Evolutionary conservation across 495 filamentous ascomycete genomes (phyloP).

Genomic region (Aspergillus avenaceus): DNA sequence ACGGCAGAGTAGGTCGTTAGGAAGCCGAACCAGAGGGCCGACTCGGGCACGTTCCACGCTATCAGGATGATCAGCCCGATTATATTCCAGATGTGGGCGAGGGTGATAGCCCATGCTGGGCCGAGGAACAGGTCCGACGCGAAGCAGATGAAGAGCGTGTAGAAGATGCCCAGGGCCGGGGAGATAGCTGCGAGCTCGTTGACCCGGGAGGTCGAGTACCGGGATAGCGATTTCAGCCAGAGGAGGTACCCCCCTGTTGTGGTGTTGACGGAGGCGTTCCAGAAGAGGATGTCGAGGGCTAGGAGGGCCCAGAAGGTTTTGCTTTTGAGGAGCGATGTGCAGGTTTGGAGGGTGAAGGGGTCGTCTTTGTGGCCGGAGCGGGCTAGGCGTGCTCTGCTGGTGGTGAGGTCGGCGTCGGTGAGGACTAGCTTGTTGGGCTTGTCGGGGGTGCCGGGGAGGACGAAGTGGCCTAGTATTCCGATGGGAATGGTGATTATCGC

Average conservation of each 20-base stretch:
- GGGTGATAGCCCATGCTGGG: conserved; percentile 40
- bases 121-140: conserved; percentile 44
- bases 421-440: conserved; percentile 40
- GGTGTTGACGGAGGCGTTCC: conserved; percentile 37
- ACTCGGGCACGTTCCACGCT: conserved; percentile 48
- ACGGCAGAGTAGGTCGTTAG: conserved; percentile 28
- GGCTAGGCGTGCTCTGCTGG: conserved; percentile 25
- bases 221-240: conserved; percentile 41
- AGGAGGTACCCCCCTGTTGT: conserved; percentile 32
- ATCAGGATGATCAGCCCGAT: conserved; percentile 39
- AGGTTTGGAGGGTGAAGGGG: conserved; percentile 23
- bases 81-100: conserved; percentile 38
- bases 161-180: conserved; percentile 41
- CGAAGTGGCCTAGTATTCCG: conserved; percentile 39
- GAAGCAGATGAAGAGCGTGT: conserved; percentile 42
- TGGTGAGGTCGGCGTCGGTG: conserved; percentile 31
- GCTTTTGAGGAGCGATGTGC: conserved; percentile 26
- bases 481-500: conserved; percentile 47
- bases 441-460: conserved; percentile 38
- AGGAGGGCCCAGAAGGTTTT: conserved; percentile 39
- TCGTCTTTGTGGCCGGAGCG: conserved; percentile 23
- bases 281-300: conserved; percentile 45
- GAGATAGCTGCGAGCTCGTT: conserved; percentile 43
- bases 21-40: conserved; percentile 49
- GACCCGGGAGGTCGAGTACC: conserved; percentile 35